A percentile compares a stretch with the other conserved stretches of the same genome.
phyloP scores from a whole-genome alignment of 306 rosid genomes.

The Prunus mume region DNA sequence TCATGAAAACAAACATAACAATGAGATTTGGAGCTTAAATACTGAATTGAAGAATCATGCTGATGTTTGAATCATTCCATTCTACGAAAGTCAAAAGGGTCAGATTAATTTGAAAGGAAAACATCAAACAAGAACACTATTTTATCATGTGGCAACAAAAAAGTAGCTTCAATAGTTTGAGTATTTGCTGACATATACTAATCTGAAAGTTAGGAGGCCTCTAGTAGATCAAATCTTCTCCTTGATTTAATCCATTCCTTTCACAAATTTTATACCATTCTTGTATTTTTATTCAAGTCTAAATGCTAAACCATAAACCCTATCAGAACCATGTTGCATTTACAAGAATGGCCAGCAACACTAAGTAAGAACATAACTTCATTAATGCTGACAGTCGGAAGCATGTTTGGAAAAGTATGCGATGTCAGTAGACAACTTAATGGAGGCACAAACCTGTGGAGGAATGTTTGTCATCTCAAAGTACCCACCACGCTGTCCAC shows the following conservation, averaged over 20 bases:
- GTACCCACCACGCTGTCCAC: slow-evolving; percentile 99
- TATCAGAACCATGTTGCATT: too few species aligned
- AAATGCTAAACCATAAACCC: neutral
- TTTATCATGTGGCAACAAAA: neutral
- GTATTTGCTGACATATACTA: neutral
- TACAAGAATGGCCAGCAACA: too few species aligned
- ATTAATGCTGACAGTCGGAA: too few species aligned
- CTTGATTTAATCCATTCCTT: neutral
- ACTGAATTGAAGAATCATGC: neutral
- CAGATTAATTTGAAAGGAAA: neutral
- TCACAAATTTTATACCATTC: slow-evolving; percentile 6
- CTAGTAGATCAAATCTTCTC: neutral
- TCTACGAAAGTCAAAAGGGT: neutral
- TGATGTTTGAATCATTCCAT: neutral
- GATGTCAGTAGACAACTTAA: slow-evolving; percentile 3
- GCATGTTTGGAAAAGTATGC: slow-evolving; percentile 1
- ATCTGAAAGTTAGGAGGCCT: neutral
- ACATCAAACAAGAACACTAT: neutral
- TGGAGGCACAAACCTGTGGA: slow-evolving; percentile 64
- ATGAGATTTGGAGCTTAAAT: slow-evolving; percentile 20
- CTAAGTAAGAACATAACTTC: too few species aligned
- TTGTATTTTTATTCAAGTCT: slow-evolving; percentile 3
- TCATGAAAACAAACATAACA: slow-evolving; percentile 25
- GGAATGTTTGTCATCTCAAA: slow-evolving; percentile 98
- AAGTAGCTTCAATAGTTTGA: neutral